Conservation (phyloP, 2,329 filamentous ascomycete species). For the Botrytis sinoallii region DNA sequence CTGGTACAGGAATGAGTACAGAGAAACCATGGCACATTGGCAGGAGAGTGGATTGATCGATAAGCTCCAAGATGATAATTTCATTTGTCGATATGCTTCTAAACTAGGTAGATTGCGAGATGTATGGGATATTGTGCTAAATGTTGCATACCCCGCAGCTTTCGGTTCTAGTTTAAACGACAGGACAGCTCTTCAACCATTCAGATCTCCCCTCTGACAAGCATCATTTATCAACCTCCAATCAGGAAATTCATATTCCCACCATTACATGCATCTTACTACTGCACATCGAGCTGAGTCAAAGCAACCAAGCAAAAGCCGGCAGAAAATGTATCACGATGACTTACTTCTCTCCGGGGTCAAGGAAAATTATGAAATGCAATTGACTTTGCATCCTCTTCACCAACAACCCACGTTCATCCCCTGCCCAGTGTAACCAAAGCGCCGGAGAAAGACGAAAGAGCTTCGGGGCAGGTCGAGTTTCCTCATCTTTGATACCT, state of each 20-base stretch:
- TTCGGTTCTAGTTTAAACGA: conserved; percentile 19
- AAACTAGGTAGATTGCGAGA: not conserved
- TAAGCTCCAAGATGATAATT: conserved; percentile 4
- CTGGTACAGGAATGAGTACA: not conserved
- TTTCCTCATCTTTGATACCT: conserved; percentile 5
- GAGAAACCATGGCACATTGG: not conserved
- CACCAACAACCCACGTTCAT: conserved; percentile 12
- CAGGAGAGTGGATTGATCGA: not conserved
- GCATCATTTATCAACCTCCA: conserved; percentile 9
- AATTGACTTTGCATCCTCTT: conserved; percentile 11
- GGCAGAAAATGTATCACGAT: conserved; percentile 13
- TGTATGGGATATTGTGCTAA: conserved; percentile 7
- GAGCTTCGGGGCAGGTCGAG: not conserved
- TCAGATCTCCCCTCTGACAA: conserved; percentile 6
- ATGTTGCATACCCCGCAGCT: conserved; percentile 20
- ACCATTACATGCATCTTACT: conserved; percentile 20
- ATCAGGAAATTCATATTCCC: conserved; percentile 13
- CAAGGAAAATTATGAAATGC: conserved; percentile 15
- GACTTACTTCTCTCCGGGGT: conserved; percentile 5
- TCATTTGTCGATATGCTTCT: conserved; percentile 1
- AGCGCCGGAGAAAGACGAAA: conserved; percentile 6
- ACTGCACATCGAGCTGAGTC: conserved; percentile 13
- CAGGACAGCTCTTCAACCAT: conserved; percentile 15
- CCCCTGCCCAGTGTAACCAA: conserved; percentile 17
- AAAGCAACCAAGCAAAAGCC: conserved; percentile 15